Evolutionary conservation across 345 rosid genomes (phyloP).

Genomic region (Acer campestre): DNA sequence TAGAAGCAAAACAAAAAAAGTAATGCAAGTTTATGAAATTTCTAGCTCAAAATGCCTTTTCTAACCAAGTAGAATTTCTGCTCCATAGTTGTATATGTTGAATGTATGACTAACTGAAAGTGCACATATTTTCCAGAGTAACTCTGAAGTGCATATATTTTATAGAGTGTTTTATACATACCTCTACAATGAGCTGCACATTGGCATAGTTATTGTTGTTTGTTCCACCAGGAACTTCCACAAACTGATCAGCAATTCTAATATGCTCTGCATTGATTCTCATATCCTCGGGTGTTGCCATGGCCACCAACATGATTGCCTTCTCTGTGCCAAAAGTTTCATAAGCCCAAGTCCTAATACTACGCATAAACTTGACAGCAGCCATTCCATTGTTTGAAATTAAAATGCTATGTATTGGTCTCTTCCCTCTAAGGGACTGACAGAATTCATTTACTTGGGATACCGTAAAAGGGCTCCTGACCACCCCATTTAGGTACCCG

Average conservation of each 20-base stretch:
- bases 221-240: conserved; percentile 99
- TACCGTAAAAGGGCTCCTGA: conserved; percentile 58
- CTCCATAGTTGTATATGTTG: background rate
- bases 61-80: too few species aligned
- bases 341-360: conserved; percentile 96
- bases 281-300: conserved; percentile 99
- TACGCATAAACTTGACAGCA: conserved; percentile 97
- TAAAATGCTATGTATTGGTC: conserved; percentile 87
- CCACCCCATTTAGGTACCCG: conserved; percentile 56
- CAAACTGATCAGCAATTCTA: conserved; percentile 98
- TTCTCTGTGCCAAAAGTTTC: conserved; percentile 97
- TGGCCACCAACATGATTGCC: conserved; percentile 93
- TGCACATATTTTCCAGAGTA: background rate
- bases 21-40: background rate
- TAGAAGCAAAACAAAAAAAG: background rate
- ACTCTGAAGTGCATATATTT: background rate
- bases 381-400: conserved; percentile 99
- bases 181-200: conserved; percentile 99
- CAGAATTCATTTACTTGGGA: conserved; percentile 82
- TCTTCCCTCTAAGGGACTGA: conserved; percentile 79
- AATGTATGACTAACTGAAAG: conserved; percentile 10
- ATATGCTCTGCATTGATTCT: conserved; percentile 99
- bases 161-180: conserved; percentile 27
- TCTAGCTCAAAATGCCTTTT: background rate
- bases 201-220: conserved; percentile 99